Conservation (phyloP, 192 early-diverging fungal species). For the Linnemannia exigua region DNA sequence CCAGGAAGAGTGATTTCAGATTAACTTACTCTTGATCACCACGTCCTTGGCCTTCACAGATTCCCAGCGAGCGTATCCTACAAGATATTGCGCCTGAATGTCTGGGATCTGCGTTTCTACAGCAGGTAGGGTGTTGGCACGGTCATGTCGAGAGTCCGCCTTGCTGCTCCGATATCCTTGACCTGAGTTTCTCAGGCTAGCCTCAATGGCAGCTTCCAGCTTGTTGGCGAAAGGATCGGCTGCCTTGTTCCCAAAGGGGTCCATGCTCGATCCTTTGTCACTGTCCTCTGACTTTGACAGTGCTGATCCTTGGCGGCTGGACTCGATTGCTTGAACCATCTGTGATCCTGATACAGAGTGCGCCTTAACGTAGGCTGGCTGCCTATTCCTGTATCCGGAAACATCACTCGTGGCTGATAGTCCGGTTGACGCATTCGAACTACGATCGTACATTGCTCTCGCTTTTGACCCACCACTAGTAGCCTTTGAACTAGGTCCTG, state of each 20-base stretch:
- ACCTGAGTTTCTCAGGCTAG: slow-evolving; percentile 2
- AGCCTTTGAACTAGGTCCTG: not conserved
- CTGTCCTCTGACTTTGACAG: not conserved
- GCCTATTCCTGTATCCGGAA: not conserved
- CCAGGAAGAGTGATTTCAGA: not conserved
- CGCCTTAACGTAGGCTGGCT: slow-evolving; percentile 25
- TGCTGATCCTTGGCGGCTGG: slow-evolving; percentile 16
- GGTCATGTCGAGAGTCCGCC: slow-evolving; percentile 13
- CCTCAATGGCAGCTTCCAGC: slow-evolving; percentile 46
- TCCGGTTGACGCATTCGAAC: not conserved
- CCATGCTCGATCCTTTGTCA: not conserved
- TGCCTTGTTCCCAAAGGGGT: slow-evolving; percentile 34
- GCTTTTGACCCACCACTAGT: not conserved
- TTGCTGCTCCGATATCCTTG: not conserved
- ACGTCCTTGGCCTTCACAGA: slow-evolving; percentile 43
- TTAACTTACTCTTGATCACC: slow-evolving; percentile 32
- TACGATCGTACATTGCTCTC: not conserved
- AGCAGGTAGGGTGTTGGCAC: not conserved
- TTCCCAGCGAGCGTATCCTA: slow-evolving; percentile 39
- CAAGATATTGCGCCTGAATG: slow-evolving; percentile 44
- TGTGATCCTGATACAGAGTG: slow-evolving; percentile 35
- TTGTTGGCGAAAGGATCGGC: slow-evolving; percentile 53
- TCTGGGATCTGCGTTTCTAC: slow-evolving; percentile 21
- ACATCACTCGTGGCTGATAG: not conserved
- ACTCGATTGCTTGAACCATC: slow-evolving; percentile 51